Evolutionary conservation across 805 yeast species (phyloP), one percentile per base, ranked within the genome.

Genomic region (Metschnikowia kofuensis): DNA sequence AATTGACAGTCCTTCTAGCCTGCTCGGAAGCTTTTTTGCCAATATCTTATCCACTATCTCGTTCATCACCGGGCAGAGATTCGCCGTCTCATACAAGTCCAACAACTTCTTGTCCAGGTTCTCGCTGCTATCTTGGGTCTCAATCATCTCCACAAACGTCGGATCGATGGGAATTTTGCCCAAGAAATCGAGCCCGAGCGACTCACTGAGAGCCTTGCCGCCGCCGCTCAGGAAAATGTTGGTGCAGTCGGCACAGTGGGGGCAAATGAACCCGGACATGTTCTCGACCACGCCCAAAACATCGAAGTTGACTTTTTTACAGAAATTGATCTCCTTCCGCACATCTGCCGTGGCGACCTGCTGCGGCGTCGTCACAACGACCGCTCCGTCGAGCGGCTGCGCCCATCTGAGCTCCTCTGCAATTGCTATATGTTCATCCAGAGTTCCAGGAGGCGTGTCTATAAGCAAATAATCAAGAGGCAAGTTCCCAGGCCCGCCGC

Each of bases 361-460:
- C 62, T 94, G 99, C 1, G 99, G 99, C 0, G 99, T 94, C 0
- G 99, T 94, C 7, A 94, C 99, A 1, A 94, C 80, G 0, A 94
- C 84, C 0, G 97, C 97, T 0, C 98, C 98, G 58, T 89, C 96
- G 4, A 72, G 60, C 2, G 92, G 89, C 28, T 76, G 75, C 0
- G 83, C 83, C 63, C 69, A 77, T 48, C 85, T 69, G 37, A 94
- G 74, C 65, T 90, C 96, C 62, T 94, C 98, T 6, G 97, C 97
- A 35, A 95, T 86, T 4, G 97, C 90, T 35, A 94, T 94, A 65
- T 94, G 99, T 65, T 94, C 99, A 67, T 94, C 99, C 0, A 96
- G 87, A 0, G 99, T 94, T 0, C 99, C 99, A 0, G 99, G 99
- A 0, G 99, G 99, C 0, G 99, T 94, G 64, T 94, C 99, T 6